These are phyloP conservation scores for Escovopsis sp. DNA, from an alignment of 2,329 filamentous ascomycete species.

Conservation along the genomic window DNA sequence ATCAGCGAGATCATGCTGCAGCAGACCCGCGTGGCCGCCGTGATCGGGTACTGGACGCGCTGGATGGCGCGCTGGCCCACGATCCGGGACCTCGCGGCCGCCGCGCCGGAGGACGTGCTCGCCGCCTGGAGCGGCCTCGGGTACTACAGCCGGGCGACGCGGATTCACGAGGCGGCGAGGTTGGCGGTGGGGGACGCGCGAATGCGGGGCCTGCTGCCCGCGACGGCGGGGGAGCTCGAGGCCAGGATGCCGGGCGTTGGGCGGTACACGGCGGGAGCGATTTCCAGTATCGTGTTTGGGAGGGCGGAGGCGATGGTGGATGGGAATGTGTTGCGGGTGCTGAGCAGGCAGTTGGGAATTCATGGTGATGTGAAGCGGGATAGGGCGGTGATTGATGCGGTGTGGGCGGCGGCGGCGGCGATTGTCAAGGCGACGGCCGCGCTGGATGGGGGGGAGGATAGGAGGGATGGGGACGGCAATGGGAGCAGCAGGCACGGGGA, in stretches of 20 bases:
- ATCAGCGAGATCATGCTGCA: constrained; percentile 54
- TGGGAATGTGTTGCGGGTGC: constrained; percentile 45
- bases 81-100: constrained; percentile 37
- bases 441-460: constrained; percentile 15
- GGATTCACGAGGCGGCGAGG: constrained; percentile 41
- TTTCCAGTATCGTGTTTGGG: constrained; percentile 48
- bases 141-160: constrained; percentile 48
- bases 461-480: constrained; percentile 4
- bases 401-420: constrained; percentile 43
- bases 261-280: constrained; percentile 46
- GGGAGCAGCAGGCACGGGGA: too few species aligned
- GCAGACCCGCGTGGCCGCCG: constrained; percentile 46
- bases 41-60: constrained; percentile 46
- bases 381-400: constrained; percentile 32
- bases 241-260: constrained; percentile 43
- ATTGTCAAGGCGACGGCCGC: constrained; percentile 35
- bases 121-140: constrained; percentile 45
- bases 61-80: constrained; percentile 49
- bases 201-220: constrained; percentile 34
- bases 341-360: constrained; percentile 44
- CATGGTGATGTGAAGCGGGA: constrained; percentile 41
- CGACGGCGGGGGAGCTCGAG: constrained; percentile 28
- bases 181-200: constrained; percentile 27
- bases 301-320: constrained; percentile 44
- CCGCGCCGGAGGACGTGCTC: constrained; percentile 39